Evolutionary conservation across 345 rosid species (phyloP).

Genomic region (Garcia nutans): DNA sequence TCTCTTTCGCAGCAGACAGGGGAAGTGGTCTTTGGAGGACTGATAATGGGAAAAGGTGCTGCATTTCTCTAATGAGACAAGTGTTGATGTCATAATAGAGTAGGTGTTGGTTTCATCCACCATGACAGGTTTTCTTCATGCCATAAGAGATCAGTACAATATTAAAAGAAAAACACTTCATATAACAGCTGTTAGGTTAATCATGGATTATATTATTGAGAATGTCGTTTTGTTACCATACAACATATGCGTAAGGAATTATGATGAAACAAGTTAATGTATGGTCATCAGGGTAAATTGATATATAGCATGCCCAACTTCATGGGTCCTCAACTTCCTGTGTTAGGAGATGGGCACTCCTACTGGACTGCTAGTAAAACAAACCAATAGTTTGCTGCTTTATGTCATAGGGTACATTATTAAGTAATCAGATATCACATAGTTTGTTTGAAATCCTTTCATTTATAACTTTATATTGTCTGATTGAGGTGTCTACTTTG

Average conservation of each 20-base stretch:
- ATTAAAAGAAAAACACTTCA: not conserved
- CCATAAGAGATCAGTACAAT: not conserved
- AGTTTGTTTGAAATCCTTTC: not conserved
- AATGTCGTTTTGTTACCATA: not conserved
- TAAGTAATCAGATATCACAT: not conserved
- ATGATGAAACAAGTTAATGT: no score
- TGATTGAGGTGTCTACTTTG: conserved; percentile 3
- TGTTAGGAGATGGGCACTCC: no score
- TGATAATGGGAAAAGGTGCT: not conserved
- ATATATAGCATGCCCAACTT: no score
- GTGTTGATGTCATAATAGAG: not conserved
- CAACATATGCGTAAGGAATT: not conserved
- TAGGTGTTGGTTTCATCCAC: not conserved
- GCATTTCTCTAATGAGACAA: not conserved
- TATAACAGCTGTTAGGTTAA: no score
- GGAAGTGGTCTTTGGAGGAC: no score
- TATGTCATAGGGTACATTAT: not conserved
- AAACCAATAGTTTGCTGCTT: not conserved
- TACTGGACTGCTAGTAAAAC: no score
- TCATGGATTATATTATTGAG: not conserved
- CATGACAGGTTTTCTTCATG: not conserved
- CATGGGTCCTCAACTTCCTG: no score
- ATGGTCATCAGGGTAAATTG: no score
- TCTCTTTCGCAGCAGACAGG: not conserved
- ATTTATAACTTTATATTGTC: conserved; percentile 1